phyloP scores from a whole-genome alignment of 2,329 filamentous ascomycete genomes.

The Cladosporium velox region DNA sequence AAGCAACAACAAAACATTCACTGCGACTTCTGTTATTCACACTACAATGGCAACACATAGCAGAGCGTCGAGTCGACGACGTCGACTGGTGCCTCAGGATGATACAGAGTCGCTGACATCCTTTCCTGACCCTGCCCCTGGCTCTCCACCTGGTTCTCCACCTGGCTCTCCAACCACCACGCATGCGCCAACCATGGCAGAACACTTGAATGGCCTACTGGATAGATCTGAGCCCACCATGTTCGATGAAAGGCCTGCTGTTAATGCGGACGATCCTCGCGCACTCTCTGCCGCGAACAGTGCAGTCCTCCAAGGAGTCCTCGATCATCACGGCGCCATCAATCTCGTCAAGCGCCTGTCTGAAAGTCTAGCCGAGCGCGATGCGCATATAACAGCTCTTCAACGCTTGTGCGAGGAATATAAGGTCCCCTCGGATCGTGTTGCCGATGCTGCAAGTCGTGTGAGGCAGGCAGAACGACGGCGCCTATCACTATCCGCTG shows the following conservation, averaged over 20 bases:
- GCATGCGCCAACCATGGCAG: slow-evolving; percentile 6
- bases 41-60: slow-evolving; percentile 6
- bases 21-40: background rate
- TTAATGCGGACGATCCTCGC: slow-evolving; percentile 29
- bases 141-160: slow-evolving; percentile 17
- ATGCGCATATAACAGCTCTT: slow-evolving; percentile 39
- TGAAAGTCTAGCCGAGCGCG: slow-evolving; percentile 34
- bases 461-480: slow-evolving; percentile 35
- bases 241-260: slow-evolving; percentile 33
- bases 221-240: slow-evolving; percentile 35
- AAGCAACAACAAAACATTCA: slow-evolving; percentile 14
- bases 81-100: slow-evolving; percentile 25
- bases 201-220: slow-evolving; percentile 32
- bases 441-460: slow-evolving; percentile 31
- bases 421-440: slow-evolving; percentile 32
- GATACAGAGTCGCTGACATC: slow-evolving; percentile 35
- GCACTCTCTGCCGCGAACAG: slow-evolving; percentile 30
- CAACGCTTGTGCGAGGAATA: slow-evolving; percentile 38
- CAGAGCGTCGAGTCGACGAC: slow-evolving; percentile 25
- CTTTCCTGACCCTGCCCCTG: slow-evolving; percentile 35
- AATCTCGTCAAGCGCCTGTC: slow-evolving; percentile 34
- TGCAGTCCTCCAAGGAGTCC: slow-evolving; percentile 30
- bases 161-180: slow-evolving; percentile 18
- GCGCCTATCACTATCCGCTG: slow-evolving; percentile 30
- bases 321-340: slow-evolving; percentile 36